These are phyloP conservation scores for Eucalyptus fibrosa DNA, from an alignment of 345 rosid species.

Conservation along the genomic window DNA sequence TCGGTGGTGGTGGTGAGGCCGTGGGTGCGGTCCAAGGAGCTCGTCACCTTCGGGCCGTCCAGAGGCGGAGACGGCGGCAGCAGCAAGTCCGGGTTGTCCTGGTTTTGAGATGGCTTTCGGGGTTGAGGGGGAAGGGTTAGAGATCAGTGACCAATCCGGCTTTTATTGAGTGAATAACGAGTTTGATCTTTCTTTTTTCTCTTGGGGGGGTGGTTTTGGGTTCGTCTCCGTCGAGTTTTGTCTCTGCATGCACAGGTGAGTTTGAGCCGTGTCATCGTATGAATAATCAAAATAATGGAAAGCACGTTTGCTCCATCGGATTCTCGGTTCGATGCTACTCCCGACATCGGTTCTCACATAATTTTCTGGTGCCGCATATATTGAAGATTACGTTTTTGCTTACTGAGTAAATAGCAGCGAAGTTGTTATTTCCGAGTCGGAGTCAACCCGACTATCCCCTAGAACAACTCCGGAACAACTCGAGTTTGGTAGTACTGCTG, in stretches of 20 bases:
- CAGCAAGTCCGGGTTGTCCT: not conserved
- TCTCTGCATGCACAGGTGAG: not conserved
- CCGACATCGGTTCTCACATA: not conserved
- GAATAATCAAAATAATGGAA: not conserved
- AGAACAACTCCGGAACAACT: not conserved
- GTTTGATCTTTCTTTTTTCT: not conserved
- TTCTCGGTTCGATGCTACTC: not conserved
- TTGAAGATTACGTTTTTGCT: not conserved
- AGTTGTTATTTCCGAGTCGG: not conserved
- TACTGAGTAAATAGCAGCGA: not conserved
- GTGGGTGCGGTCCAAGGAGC: constrained; percentile 41
- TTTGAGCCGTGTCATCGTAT: not conserved
- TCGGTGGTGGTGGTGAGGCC: constrained; percentile 52
- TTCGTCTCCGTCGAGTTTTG: not conserved
- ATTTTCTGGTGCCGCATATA: not conserved
- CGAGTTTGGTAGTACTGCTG: not conserved
- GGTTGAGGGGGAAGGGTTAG: not conserved
- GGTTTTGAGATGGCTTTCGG: not conserved
- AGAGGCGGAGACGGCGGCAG: not conserved
- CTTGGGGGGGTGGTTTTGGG: not conserved
- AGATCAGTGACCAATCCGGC: not conserved
- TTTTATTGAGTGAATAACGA: not conserved
- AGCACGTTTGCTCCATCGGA: not conserved
- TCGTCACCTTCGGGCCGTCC: constrained; percentile 38
- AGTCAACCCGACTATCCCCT: not conserved